phyloP scores from a whole-genome alignment of 805 yeast species.

The Candida silvicultrix region DNA sequence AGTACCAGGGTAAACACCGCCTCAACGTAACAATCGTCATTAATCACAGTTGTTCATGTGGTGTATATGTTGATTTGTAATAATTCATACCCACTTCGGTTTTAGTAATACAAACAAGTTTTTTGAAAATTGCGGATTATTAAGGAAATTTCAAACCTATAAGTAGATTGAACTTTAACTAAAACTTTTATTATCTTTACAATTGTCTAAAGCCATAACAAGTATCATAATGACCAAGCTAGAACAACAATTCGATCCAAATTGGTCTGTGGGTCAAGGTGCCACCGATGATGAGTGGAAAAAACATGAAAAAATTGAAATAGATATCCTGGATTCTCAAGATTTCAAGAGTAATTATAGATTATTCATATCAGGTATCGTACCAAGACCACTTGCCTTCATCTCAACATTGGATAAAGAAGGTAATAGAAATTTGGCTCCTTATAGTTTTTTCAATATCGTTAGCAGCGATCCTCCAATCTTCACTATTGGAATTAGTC shows the following conservation, averaged over 20 bases:
- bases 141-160: no score
- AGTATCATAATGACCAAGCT: background rate
- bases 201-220: no score
- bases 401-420: slow-evolving; percentile 38
- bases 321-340: slow-evolving; percentile 35
- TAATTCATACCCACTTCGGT: no score
- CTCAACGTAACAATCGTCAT: no score
- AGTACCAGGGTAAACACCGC: no score
- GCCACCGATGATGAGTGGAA: background rate
- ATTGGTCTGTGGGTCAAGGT: background rate
- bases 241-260: background rate
- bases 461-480: slow-evolving; percentile 52
- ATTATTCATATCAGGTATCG: slow-evolving; percentile 42
- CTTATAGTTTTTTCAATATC: slow-evolving; percentile 50
- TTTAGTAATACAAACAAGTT: no score
- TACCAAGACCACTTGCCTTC: slow-evolving; percentile 59
- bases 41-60: no score
- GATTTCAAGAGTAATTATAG: slow-evolving; percentile 38
- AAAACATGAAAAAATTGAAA: slow-evolving; percentile 31
- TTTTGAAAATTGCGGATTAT: no score
- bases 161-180: no score
- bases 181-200: no score
- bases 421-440: slow-evolving; percentile 47
- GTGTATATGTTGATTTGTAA: no score
- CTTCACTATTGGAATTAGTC: slow-evolving; percentile 43